Evolutionary conservation across 176 grass and related monocot genomes (phyloP).

Genomic region (Metroxylon sagu): DNA sequence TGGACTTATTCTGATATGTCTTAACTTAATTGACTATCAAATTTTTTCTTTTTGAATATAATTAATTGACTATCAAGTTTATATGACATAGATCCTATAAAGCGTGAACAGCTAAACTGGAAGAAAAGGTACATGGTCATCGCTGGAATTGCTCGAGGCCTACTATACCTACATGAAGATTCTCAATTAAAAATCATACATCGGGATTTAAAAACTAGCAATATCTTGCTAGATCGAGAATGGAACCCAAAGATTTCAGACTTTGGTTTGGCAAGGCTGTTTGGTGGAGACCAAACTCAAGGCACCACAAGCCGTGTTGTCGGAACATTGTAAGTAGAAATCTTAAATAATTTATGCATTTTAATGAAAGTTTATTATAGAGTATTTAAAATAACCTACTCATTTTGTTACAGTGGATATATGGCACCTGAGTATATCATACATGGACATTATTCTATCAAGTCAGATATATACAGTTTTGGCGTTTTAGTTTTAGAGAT

Average conservation of each 20-base stretch:
- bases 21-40: too few relatives aligned
- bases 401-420: too few relatives aligned
- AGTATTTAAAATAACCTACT: too few relatives aligned
- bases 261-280: conserved; percentile 33
- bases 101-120: conserved; percentile 15
- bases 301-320: conserved; percentile 6
- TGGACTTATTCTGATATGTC: too few relatives aligned
- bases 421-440: too few relatives aligned
- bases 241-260: conserved; percentile 29
- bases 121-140: conserved; percentile 11
- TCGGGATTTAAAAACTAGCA: conserved; percentile 14
- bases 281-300: not conserved
- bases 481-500: too few relatives aligned
- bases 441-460: too few relatives aligned
- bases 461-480: too few relatives aligned
- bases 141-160: conserved; percentile 16
- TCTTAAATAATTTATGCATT: too few relatives aligned
- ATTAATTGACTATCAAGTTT: too few relatives aligned
- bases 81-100: conserved; percentile 16
- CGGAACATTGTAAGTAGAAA: conserved; percentile 30
- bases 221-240: conserved; percentile 4
- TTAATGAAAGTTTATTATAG: too few relatives aligned
- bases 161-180: conserved; percentile 35
- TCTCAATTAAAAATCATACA: conserved; percentile 28
- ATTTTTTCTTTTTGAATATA: too few relatives aligned